phyloP scores from a whole-genome alignment of 257 asterid genomes.

The Nicotiana paniculata region DNA sequence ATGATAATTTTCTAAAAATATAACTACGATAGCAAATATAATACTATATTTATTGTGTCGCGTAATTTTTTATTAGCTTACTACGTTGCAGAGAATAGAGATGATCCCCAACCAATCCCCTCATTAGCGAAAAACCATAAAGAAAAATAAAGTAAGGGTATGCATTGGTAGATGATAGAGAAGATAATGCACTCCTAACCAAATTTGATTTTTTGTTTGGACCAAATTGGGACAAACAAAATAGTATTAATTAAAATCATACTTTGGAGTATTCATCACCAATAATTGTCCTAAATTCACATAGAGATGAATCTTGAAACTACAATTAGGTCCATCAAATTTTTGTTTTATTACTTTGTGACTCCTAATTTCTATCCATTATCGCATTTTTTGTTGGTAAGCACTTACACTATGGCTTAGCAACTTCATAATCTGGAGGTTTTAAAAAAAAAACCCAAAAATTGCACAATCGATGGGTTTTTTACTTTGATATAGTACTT shows the following conservation, averaged over 20 bases:
- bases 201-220: not conserved
- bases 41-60: no score
- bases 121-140: no score
- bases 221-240: not conserved
- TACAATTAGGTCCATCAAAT: not conserved
- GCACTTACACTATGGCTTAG: no score
- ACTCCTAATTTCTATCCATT: not conserved
- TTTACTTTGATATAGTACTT: no score
- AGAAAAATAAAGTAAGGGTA: not conserved
- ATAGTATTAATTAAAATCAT: not conserved
- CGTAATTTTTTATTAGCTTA: no score
- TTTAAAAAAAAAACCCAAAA: no score
- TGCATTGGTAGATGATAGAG: not conserved
- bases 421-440: no score
- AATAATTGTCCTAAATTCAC: not conserved
- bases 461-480: no score
- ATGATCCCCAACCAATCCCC: not conserved
- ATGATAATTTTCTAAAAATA: no score
- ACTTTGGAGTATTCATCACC: not conserved
- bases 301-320: not conserved
- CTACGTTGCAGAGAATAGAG: not conserved
- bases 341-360: not conserved
- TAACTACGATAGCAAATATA: no score
- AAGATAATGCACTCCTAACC: no score
- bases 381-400: no score